These are phyloP conservation scores for Helotiales sp. DNA, from an alignment of 2,329 filamentous ascomycete species.

Conservation along the genomic window DNA sequence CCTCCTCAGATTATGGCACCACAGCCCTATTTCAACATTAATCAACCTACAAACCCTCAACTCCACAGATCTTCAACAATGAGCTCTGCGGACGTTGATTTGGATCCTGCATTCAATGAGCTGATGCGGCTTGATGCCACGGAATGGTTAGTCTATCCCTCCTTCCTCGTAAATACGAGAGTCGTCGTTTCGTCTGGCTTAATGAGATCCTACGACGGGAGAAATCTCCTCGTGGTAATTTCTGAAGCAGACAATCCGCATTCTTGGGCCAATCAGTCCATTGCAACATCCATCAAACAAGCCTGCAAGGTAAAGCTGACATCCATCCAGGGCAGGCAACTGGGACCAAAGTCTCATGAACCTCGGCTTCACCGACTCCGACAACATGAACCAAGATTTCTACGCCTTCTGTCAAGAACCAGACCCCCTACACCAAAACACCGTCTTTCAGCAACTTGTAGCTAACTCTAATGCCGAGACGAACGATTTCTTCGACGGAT, in stretches of 20 bases:
- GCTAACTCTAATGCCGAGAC: conserved; percentile 39
- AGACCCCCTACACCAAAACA: conserved; percentile 40
- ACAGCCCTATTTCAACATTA: conserved; percentile 20
- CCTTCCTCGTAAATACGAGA: neutral
- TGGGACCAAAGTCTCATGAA: conserved; percentile 44
- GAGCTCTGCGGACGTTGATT: conserved; percentile 37
- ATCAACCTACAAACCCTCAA: conserved; percentile 23
- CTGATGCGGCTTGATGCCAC: conserved; percentile 60
- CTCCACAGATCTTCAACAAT: conserved; percentile 33
- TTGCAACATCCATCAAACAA: too few species aligned
- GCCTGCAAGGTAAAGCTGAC: conserved; percentile 22
- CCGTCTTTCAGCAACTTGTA: conserved; percentile 41
- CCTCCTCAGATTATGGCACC: conserved; percentile 6
- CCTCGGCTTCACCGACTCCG: conserved; percentile 44
- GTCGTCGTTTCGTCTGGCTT: neutral
- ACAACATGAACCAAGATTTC: conserved; percentile 44
- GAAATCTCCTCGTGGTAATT: too few species aligned
- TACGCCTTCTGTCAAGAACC: conserved; percentile 43
- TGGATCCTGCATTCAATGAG: conserved; percentile 61
- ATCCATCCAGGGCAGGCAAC: conserved; percentile 36
- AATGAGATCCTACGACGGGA: neutral
- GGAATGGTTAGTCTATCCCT: conserved; percentile 47
- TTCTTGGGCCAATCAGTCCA: too few species aligned
- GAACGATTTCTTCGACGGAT: conserved; percentile 31
- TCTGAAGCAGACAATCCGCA: too few species aligned